Evolutionary conservation across 495 filamentous ascomycete genomes (phyloP).

Genomic region (Penicillium lividum): DNA sequence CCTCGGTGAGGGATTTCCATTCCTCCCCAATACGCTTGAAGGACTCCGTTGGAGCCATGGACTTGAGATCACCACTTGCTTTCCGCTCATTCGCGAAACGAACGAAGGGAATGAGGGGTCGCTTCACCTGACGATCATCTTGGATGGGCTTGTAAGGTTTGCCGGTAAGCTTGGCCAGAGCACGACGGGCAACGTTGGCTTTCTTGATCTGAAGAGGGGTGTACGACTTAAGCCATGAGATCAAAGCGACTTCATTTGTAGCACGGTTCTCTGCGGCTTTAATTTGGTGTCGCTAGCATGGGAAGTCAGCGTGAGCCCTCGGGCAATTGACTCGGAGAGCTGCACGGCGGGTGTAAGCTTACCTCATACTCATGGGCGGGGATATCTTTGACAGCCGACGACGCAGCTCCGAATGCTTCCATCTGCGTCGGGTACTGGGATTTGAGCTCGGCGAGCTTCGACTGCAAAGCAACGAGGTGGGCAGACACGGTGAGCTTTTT

Average conservation of each 20-base stretch:
- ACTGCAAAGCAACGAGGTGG: conserved; percentile 28
- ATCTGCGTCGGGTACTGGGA: neutral
- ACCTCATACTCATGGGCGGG: conserved; percentile 40
- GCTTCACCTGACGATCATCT: conserved; percentile 63
- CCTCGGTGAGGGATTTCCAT: conserved; percentile 55
- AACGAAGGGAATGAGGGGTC: conserved; percentile 36
- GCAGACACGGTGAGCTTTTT: conserved; percentile 17
- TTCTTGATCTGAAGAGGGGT: conserved; percentile 56
- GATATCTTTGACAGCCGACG: conserved; percentile 20
- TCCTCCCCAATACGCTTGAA: conserved; percentile 40
- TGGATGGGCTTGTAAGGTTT: conserved; percentile 29
- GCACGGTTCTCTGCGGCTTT: conserved; percentile 50
- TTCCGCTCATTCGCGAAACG: conserved; percentile 51
- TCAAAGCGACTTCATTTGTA: conserved; percentile 44
- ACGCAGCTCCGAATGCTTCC: conserved; percentile 22
- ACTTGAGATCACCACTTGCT: conserved; percentile 48
- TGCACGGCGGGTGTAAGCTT: conserved; percentile 5
- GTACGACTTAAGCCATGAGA: conserved; percentile 60
- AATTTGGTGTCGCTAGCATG: conserved; percentile 47
- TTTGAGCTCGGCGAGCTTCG: conserved; percentile 18
- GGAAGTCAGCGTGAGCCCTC: conserved; percentile 13
- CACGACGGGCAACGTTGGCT: conserved; percentile 64
- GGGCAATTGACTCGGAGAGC: neutral
- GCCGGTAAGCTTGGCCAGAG: conserved; percentile 37
- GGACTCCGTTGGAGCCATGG: conserved; percentile 29